A percentile compares a stretch with the other conserved stretches of the same genome.
Conservation (phyloP, 139 green algal genomes). For the Desmodesmus armatus region DNA sequence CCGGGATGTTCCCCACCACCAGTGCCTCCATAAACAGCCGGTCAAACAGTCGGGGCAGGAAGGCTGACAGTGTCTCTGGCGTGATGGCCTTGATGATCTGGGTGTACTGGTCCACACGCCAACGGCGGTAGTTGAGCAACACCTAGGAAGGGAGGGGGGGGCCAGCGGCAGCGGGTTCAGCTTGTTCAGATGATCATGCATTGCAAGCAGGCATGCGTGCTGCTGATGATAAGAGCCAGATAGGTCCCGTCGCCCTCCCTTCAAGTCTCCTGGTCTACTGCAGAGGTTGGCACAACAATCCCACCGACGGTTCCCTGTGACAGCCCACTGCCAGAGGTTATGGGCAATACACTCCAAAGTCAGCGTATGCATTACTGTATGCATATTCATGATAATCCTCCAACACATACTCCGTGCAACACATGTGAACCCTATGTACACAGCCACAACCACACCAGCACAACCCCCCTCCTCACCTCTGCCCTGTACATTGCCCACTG, state of each 20-base stretch:
- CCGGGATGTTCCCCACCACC: constrained; percentile 66
- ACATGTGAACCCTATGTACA: not conserved
- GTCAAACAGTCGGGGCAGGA: constrained; percentile 45
- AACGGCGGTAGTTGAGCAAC: constrained; percentile 55
- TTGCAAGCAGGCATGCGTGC: too few species aligned
- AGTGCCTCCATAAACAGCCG: constrained; percentile 59
- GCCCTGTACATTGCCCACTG: constrained; percentile 81
- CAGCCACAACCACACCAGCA: not conserved
- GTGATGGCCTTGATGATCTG: constrained; percentile 60
- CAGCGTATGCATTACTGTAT: not conserved
- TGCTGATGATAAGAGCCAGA: too few species aligned
- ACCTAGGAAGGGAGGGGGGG: constrained; percentile 24
- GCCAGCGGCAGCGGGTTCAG: not conserved
- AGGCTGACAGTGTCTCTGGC: constrained; percentile 51
- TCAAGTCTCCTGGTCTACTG: too few species aligned
- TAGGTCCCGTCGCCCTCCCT: too few species aligned
- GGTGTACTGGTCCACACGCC: constrained; percentile 76
- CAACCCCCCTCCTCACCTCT: constrained; percentile 42
- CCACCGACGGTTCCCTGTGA: too few species aligned
- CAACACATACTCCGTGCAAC: not conserved
- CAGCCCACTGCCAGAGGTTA: too few species aligned
- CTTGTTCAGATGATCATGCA: not conserved
- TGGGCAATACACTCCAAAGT: not conserved
- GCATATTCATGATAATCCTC: not conserved
- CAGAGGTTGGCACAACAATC: too few species aligned